Evolutionary conservation across 1,284 basidiomycete species (phyloP).

Genomic region (Sphaerobolus stellatus): DNA sequence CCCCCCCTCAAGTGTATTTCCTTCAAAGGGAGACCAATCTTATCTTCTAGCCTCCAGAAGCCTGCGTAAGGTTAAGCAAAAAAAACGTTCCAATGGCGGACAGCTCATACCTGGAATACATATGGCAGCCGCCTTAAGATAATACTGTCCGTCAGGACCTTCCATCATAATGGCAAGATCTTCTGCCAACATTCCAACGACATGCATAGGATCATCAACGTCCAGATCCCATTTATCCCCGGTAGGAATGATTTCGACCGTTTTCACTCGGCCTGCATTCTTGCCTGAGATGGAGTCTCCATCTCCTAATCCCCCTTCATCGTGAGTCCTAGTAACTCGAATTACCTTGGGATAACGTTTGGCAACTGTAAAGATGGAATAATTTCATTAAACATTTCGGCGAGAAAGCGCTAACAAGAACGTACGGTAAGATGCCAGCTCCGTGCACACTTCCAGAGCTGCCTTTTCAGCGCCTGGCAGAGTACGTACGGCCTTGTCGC

Average conservation of each 20-base stretch:
- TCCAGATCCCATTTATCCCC: slow-evolving; percentile 52
- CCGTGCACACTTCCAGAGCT: slow-evolving; percentile 33
- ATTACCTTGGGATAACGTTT: slow-evolving; percentile 60
- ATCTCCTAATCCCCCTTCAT: slow-evolving; percentile 27
- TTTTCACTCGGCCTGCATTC: slow-evolving; percentile 48
- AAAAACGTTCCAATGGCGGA: neutral
- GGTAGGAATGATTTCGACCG: slow-evolving; percentile 54
- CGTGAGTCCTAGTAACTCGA: slow-evolving; percentile 42
- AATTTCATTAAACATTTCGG: slow-evolving; percentile 1
- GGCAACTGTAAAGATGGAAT: slow-evolving; percentile 3
- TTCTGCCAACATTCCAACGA: slow-evolving; percentile 62
- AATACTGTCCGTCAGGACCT: slow-evolving; percentile 68
- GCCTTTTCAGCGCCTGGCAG: slow-evolving; percentile 30
- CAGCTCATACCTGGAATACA: slow-evolving; percentile 53
- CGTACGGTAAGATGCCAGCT: slow-evolving; percentile 52
- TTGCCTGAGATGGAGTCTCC: slow-evolving; percentile 43
- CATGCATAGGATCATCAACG: slow-evolving; percentile 57
- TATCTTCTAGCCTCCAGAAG: slow-evolving; percentile 76
- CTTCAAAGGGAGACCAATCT: slow-evolving; percentile 69
- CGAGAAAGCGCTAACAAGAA: neutral
- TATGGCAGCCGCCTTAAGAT: slow-evolving; percentile 72
- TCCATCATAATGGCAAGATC: slow-evolving; percentile 78
- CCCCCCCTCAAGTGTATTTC: slow-evolving; percentile 70
- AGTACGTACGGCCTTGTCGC: slow-evolving; percentile 48
- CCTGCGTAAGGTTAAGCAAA: slow-evolving; percentile 40